These are phyloP conservation scores for Pezicula neosporulosa DNA, from an alignment of 2,329 filamentous ascomycete species.

Conservation along the genomic window DNA sequence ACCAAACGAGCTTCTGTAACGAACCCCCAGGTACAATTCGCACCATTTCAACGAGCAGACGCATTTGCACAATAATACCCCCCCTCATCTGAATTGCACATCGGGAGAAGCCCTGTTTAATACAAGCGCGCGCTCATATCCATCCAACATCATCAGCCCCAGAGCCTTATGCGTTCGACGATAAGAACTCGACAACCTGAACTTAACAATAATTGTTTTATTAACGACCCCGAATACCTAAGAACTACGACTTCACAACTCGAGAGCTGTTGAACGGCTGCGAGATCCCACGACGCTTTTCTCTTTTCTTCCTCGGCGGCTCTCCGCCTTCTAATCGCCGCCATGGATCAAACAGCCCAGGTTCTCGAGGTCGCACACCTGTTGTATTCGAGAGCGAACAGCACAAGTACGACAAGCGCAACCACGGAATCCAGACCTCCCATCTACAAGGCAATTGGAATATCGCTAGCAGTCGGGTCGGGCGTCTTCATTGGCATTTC, in stretches of 20 bases:
- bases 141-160: background rate
- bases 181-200: background rate
- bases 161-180: background rate
- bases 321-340: conserved; percentile 12
- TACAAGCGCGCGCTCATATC: background rate
- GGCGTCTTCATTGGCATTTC: conserved; percentile 92
- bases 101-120: background rate
- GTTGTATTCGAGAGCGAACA: conserved; percentile 41
- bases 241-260: too few species aligned
- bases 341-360: conserved; percentile 35
- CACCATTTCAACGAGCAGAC: background rate
- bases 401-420: conserved; percentile 24
- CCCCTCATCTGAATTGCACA: background rate
- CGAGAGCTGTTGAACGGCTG: conserved; percentile 9
- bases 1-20: background rate
- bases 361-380: conserved; percentile 34
- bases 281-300: conserved; percentile 3
- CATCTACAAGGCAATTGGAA: conserved; percentile 80
- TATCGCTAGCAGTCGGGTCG: conserved; percentile 79
- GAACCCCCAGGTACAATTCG: background rate
- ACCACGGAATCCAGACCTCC: conserved; percentile 19
- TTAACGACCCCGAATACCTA: background rate
- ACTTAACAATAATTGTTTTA: background rate
- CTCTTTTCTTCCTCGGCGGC: conserved; percentile 6
- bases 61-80: background rate